Evolutionary conservation across 495 filamentous ascomycete species (phyloP).

Genomic region (Penicillium ochrochloron): DNA sequence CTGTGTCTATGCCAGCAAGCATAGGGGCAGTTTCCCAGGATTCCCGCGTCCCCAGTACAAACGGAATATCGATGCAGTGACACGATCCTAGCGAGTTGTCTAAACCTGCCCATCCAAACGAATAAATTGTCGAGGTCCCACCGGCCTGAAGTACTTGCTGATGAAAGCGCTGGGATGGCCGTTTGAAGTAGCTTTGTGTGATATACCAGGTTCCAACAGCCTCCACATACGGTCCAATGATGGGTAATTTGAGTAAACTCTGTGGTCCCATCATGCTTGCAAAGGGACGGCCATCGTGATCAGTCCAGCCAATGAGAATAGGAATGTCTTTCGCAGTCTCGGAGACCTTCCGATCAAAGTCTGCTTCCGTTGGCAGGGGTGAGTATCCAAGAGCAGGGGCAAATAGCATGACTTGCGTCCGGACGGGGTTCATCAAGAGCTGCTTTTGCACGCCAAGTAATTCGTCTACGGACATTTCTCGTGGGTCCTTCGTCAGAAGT

Average conservation of each 20-base stretch:
- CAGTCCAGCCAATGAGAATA: conserved; percentile 21
- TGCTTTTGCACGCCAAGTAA: conserved; percentile 15
- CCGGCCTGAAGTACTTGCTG: conserved; percentile 10
- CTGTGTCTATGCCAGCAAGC: conserved; percentile 12
- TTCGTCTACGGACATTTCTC: conserved; percentile 13
- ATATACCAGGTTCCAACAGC: conserved; percentile 16
- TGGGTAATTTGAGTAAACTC: conserved; percentile 12
- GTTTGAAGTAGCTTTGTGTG: conserved; percentile 22
- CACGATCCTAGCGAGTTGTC: conserved; percentile 3
- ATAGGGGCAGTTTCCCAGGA: conserved; percentile 16
- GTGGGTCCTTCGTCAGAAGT: conserved; percentile 13
- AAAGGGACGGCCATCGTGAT: conserved; percentile 18
- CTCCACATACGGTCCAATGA: conserved; percentile 17
- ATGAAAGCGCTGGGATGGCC: conserved; percentile 15
- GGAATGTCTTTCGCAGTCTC: conserved; percentile 8
- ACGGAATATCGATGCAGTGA: conserved; percentile 20
- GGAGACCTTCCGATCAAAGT: conserved; percentile 15
- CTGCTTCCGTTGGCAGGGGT: conserved; percentile 10
- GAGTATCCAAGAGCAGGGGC: conserved; percentile 14
- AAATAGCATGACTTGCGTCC: conserved; percentile 20
- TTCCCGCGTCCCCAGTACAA: conserved; percentile 10
- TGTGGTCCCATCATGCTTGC: conserved; percentile 18
- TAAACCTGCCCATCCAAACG: conserved; percentile 6
- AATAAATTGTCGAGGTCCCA: conserved; percentile 10
- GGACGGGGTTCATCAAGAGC: conserved; percentile 9